Base-by-base conservation (phyloP, 1,139 yeast species). In the Hemisphaericaspora subhashii region DNA sequence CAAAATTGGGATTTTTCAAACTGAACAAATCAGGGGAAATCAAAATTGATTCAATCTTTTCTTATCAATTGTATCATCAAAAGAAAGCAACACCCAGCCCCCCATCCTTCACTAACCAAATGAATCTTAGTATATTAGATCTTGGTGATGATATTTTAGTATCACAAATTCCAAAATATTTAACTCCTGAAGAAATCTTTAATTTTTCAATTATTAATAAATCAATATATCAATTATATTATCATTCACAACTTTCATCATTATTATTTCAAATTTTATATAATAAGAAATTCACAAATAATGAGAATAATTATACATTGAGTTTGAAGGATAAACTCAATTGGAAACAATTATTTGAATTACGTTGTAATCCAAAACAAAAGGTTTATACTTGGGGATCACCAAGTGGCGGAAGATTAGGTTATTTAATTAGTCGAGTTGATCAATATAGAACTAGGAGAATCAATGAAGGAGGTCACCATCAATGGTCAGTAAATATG, bases 311-410 rank as follows among this genome's bases (percentile, higher is more conserved):
- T 36, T 43, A 46, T 53, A 76, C 77, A 0, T 51, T 64, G 2
- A 60, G 62, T 34, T 67, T 68, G 5, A 79, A 75, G 13, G 65
- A 67, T 41, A 66, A 62, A 22, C 58, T 67, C 41, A 65, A 73
- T 44, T 81, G 86, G 86, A 69, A 68, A 4, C 68, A 68, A 28
- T 53, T 79, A 37, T 81, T 74, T 54, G 52, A 66, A 12, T 45
- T 68, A 33, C 60, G 87, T 33, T 52, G 58, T 11, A 54, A 69
- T 1, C 51, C 52, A 24, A 54, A 66, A 2, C 76, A 78, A 4
- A 56, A 64, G 32, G 50, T 85, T 3, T 76, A 66, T 47, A 79
- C 87, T 0, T 83, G 94, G 94, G 87, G 89, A 1, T 60, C 74
- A 12, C 53, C 73, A 5, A 60, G 60, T 22, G 65, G 68, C 35